Evolutionary conservation across 768 basidiomycete genomes (phyloP).

Genomic region (Amanita rimosa): DNA sequence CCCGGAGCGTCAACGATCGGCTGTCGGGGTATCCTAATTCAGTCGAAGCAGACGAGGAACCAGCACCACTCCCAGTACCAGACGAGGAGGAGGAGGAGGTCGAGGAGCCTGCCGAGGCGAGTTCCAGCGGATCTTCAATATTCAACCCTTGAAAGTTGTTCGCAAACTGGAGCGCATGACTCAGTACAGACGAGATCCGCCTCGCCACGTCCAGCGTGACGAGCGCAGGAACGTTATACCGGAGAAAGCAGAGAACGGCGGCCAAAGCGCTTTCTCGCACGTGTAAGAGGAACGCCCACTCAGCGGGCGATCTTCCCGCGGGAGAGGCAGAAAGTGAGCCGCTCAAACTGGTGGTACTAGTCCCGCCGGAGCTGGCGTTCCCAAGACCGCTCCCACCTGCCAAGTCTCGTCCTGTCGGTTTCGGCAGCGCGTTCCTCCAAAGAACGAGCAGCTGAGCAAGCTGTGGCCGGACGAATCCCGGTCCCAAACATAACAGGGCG

Average conservation of each 20-base stretch:
- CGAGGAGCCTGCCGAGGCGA: not conserved
- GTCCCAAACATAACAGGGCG: constrained; percentile 84
- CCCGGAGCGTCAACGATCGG: constrained; percentile 43
- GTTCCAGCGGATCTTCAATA: constrained; percentile 42
- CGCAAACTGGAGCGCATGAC: constrained; percentile 84
- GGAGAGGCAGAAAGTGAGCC: constrained; percentile 24
- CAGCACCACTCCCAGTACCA: not conserved
- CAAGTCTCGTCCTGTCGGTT: constrained; percentile 80
- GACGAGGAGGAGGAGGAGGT: not conserved
- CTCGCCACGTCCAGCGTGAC: constrained; percentile 88
- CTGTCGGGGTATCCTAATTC: constrained; percentile 27
- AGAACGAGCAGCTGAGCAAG: constrained; percentile 89
- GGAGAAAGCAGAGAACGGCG: constrained; percentile 80
- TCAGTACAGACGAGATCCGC: constrained; percentile 75
- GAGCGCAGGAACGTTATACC: constrained; percentile 61
- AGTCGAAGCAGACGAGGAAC: constrained; percentile 2
- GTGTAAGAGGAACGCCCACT: constrained; percentile 88
- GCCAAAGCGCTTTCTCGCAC: constrained; percentile 86
- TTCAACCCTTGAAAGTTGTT: constrained; percentile 70
- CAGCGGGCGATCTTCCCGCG: constrained; percentile 53
- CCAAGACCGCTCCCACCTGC: constrained; percentile 6
- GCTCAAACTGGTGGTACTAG: not conserved
- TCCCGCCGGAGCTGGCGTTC: not conserved
- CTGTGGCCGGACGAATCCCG: constrained; percentile 88
- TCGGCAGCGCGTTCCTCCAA: constrained; percentile 96